Conservation (phyloP, 192 early-diverging fungal genomes). For the Radiomyces spectabilis region DNA sequence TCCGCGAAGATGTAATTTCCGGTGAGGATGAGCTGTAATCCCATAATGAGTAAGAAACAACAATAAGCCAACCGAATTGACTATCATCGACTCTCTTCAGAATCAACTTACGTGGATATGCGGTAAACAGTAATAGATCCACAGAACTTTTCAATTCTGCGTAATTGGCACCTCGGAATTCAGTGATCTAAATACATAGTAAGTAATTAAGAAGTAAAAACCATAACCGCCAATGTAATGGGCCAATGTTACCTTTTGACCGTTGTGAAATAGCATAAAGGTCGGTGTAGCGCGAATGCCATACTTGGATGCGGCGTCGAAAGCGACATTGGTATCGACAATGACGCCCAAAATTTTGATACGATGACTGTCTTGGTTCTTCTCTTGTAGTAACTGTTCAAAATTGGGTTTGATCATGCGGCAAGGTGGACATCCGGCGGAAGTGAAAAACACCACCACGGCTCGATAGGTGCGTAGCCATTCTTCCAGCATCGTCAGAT, state of each 20-base stretch:
- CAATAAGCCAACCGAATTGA: too few species aligned
- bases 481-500: slow-evolving; percentile 30
- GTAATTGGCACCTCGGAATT: slow-evolving; percentile 57
- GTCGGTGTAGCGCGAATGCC: slow-evolving; percentile 61
- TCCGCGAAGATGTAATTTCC: slow-evolving; percentile 27
- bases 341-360: slow-evolving; percentile 49
- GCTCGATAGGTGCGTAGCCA: slow-evolving; percentile 38
- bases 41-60: too few species aligned
- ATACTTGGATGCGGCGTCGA: slow-evolving; percentile 44
- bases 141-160: slow-evolving; percentile 50
- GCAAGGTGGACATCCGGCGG: slow-evolving; percentile 61
- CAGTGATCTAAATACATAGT: slow-evolving; percentile 21
- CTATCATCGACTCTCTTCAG: too few species aligned
- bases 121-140: slow-evolving; percentile 52
- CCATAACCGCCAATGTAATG: neutral
- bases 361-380: slow-evolving; percentile 11
- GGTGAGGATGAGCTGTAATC: slow-evolving; percentile 63
- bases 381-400: slow-evolving; percentile 45
- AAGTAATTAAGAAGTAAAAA: neutral
- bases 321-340: slow-evolving; percentile 50
- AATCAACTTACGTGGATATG: slow-evolving; percentile 49
- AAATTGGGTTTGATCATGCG: slow-evolving; percentile 61
- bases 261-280: slow-evolving; percentile 61
- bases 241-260: slow-evolving; percentile 34
- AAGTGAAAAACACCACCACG: slow-evolving; percentile 66